phyloP scores from a whole-genome alignment of 2,329 filamentous ascomycete genomes.

The Fusarium pininemorale region DNA sequence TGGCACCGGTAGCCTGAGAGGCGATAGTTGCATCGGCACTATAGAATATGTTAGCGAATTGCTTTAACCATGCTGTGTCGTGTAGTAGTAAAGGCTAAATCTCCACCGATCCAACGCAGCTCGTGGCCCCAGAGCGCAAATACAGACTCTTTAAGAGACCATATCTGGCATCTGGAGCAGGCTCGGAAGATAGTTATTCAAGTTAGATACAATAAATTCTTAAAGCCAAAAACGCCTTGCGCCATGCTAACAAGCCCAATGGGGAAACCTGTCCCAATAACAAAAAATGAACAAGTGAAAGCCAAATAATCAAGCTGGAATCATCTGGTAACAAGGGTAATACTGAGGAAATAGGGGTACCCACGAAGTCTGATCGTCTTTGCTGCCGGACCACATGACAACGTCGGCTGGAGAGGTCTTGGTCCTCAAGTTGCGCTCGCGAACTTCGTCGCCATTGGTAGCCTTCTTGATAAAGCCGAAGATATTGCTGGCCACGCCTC shows the following conservation, averaged over 20 bases:
- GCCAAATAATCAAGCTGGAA: constrained; percentile 20
- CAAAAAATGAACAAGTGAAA: constrained; percentile 9
- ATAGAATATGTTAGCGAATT: constrained; percentile 29
- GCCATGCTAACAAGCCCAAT: constrained; percentile 22
- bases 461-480: constrained; percentile 91
- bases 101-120: constrained; percentile 52
- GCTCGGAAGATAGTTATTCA: constrained; percentile 36
- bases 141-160: constrained; percentile 44
- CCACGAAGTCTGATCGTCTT: constrained; percentile 93
- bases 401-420: constrained; percentile 97
- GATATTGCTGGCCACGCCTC: constrained; percentile 81
- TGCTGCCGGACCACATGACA: constrained; percentile 97
- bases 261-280: constrained; percentile 16
- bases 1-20: constrained; percentile 92
- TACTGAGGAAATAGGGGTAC: constrained; percentile 52
- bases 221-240: constrained; percentile 29
- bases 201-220: constrained; percentile 29
- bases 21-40: constrained; percentile 93
- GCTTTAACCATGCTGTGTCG: neutral
- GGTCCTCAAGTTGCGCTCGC: constrained; percentile 81
- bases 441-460: constrained; percentile 80
- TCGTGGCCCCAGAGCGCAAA: constrained; percentile 57
- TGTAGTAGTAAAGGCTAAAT: neutral
- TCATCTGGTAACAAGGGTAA: constrained; percentile 22
- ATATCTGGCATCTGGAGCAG: constrained; percentile 55